A percentile compares a stretch with the other conserved stretches of the same genome.
Evolutionary conservation across 2,329 filamentous ascomycete species (phyloP).

Genomic region (Talaromyces amestolkiae): DNA sequence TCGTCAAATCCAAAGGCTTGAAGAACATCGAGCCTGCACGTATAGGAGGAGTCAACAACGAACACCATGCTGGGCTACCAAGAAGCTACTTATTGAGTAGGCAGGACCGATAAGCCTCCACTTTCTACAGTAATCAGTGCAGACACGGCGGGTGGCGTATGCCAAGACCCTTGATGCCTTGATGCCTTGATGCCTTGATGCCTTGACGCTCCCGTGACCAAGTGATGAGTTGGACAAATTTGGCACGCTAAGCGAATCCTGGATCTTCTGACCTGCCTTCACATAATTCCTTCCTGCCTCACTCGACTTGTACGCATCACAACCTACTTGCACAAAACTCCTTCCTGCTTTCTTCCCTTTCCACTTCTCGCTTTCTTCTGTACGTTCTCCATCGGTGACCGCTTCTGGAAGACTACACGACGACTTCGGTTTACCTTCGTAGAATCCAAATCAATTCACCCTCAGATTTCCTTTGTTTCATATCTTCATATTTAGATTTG

Average conservation of each 20-base stretch:
- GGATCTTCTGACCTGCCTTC: slow-evolving; percentile 18
- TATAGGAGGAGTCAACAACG: slow-evolving; percentile 12
- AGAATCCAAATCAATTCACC: slow-evolving; percentile 15
- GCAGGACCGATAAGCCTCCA: slow-evolving; percentile 3
- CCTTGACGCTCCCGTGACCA: slow-evolving; percentile 10
- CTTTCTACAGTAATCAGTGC: not conserved
- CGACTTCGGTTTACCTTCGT: slow-evolving; percentile 11
- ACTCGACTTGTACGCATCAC: not conserved
- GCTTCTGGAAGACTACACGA: not conserved
- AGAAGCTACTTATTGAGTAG: not conserved
- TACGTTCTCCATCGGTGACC: not conserved
- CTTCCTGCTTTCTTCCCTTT: not conserved
- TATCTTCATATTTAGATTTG: slow-evolving; percentile 15
- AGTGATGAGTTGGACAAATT: slow-evolving; percentile 11
- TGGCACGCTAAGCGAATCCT: slow-evolving; percentile 22
- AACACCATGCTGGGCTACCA: slow-evolving; percentile 21
- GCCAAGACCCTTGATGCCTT: slow-evolving; percentile 15
- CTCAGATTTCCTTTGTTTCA: slow-evolving; percentile 20
- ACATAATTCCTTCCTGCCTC: not conserved
- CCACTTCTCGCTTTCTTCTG: not conserved
- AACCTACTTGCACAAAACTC: not conserved
- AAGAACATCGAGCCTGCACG: slow-evolving; percentile 81
- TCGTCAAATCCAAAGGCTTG: slow-evolving; percentile 92
- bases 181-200: slow-evolving; percentile 10
- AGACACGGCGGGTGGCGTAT: slow-evolving; percentile 8